Percentiles rank a stretch among this genome's conserved stretches.
Evolutionary conservation across 2,329 filamentous ascomycete genomes (phyloP).

Genomic region (Aspergillus clavatus): DNA sequence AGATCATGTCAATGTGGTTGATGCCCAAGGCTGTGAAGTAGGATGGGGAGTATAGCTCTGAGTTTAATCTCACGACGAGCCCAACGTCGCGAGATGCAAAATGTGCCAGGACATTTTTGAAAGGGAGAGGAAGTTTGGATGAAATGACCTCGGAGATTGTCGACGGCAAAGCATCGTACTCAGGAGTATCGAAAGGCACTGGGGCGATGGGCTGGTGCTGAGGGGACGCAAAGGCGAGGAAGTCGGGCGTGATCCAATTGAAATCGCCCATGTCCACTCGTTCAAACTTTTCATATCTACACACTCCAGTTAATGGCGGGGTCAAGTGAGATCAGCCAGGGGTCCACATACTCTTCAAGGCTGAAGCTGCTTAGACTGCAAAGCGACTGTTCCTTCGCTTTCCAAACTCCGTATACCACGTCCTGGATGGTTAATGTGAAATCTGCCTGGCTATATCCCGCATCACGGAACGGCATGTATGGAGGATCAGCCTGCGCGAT

Average conservation of each 20-base stretch:
- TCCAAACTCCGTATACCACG: constrained; percentile 97
- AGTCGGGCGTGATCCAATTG: constrained; percentile 96
- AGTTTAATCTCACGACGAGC: constrained; percentile 91
- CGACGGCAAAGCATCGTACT: constrained; percentile 69
- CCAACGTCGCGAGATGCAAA: constrained; percentile 86
- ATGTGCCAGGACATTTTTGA: constrained; percentile 92
- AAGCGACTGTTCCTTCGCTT: constrained; percentile 91
- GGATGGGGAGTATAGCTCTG: constrained; percentile 90
- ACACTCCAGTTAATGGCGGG: constrained; percentile 10
- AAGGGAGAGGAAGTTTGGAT: constrained; percentile 71
- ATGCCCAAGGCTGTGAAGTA: constrained; percentile 96
- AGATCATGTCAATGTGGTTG: constrained; percentile 97
- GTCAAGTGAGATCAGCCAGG: background rate
- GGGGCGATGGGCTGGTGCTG: constrained; percentile 73
- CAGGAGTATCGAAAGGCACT: constrained; percentile 66
- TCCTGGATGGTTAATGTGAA: constrained; percentile 95
- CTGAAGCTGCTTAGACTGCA: constrained; percentile 92
- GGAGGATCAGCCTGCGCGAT: constrained; percentile 96
- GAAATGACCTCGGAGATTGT: constrained; percentile 68
- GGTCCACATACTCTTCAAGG: constrained; percentile 66
- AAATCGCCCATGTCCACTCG: constrained; percentile 98
- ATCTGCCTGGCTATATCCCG: constrained; percentile 96
- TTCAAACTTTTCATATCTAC: constrained; percentile 86
- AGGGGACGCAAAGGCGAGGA: constrained; percentile 93
- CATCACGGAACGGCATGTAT: constrained; percentile 97